A percentile compares a stretch with the other conserved stretches of the same genome.
Conservation (phyloP, 352 stramenopile genomes). For the Globisporangium lucens region DNA sequence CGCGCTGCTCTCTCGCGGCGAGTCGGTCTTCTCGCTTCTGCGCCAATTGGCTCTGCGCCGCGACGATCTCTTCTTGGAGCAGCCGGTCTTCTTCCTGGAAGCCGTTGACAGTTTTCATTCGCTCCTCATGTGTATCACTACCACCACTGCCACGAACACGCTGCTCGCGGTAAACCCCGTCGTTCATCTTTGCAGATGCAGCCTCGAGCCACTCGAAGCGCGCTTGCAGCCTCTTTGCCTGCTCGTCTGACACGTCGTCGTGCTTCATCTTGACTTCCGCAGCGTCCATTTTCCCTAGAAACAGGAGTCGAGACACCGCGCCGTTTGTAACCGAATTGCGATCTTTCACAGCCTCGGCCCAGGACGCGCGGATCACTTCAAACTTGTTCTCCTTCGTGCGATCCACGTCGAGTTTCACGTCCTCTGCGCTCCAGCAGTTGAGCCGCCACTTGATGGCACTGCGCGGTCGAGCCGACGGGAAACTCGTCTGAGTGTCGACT, state of each 20-base stretch:
- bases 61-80: conserved; percentile 28
- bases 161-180: conserved; percentile 7
- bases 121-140: not conserved
- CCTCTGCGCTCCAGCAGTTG: conserved; percentile 56
- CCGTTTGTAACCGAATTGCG: conserved; percentile 46
- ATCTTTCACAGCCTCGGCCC: conserved; percentile 50
- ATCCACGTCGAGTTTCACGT: conserved; percentile 61
- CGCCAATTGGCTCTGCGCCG: conserved; percentile 24
- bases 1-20: conserved; percentile 33
- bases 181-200: conserved; percentile 18
- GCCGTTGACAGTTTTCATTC: conserved; percentile 24
- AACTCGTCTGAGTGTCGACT: conserved; percentile 2
- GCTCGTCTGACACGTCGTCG: conserved; percentile 42
- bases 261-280: conserved; percentile 38
- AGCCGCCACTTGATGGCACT: conserved; percentile 36
- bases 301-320: conserved; percentile 45
- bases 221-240: conserved; percentile 31
- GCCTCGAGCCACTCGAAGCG: conserved; percentile 40
- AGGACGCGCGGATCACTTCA: conserved; percentile 46
- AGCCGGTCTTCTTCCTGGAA: conserved; percentile 28
- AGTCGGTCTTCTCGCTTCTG: conserved; percentile 26
- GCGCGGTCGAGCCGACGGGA: conserved; percentile 1
- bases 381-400: conserved; percentile 48
- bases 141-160: not conserved
- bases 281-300: conserved; percentile 40